Evolutionary conservation across 148 eudicot species (phyloP).

Genomic region (Nepenthes mirabilis): DNA sequence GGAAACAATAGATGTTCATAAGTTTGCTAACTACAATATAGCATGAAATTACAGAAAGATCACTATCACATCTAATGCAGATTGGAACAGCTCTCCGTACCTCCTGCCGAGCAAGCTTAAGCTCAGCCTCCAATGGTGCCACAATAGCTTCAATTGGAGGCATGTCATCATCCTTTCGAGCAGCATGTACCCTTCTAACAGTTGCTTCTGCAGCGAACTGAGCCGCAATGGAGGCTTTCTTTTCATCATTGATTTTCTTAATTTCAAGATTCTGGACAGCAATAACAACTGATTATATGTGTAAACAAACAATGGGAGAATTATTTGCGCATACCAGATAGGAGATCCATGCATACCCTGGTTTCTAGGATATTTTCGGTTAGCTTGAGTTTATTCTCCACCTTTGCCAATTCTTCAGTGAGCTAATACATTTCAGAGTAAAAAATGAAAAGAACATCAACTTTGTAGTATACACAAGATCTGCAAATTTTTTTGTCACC

Average conservation of each 20-base stretch:
- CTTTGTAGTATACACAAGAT: not conserved
- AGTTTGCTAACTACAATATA: not conserved
- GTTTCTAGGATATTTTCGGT: slow-evolving; percentile 62
- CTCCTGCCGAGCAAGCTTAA: slow-evolving; percentile 71
- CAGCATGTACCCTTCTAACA: slow-evolving; percentile 78
- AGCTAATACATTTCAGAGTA: slow-evolving; percentile 23
- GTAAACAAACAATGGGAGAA: not conserved
- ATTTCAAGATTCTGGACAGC: slow-evolving; percentile 60
- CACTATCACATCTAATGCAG: not conserved
- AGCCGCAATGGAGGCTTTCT: slow-evolving; percentile 81
- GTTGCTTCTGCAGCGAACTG: slow-evolving; percentile 88
- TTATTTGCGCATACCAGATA: not conserved
- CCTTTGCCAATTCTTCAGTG: slow-evolving; percentile 53
- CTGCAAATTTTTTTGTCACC: not conserved
- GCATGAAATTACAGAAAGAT: not conserved
- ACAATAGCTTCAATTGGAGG: slow-evolving; percentile 84
- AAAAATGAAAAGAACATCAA: slow-evolving; percentile 7
- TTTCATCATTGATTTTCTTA: slow-evolving; percentile 73
- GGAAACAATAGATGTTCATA: not conserved
- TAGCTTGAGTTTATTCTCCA: slow-evolving; percentile 62
- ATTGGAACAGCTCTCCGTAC: slow-evolving; percentile 12
- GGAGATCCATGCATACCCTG: slow-evolving; percentile 30
- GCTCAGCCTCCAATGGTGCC: slow-evolving; percentile 77
- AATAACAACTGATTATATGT: slow-evolving; percentile 3
- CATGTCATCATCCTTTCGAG: slow-evolving; percentile 82